Evolutionary conservation across 257 asterid genomes (phyloP).

Genomic region (Scutellaria galericulata): DNA sequence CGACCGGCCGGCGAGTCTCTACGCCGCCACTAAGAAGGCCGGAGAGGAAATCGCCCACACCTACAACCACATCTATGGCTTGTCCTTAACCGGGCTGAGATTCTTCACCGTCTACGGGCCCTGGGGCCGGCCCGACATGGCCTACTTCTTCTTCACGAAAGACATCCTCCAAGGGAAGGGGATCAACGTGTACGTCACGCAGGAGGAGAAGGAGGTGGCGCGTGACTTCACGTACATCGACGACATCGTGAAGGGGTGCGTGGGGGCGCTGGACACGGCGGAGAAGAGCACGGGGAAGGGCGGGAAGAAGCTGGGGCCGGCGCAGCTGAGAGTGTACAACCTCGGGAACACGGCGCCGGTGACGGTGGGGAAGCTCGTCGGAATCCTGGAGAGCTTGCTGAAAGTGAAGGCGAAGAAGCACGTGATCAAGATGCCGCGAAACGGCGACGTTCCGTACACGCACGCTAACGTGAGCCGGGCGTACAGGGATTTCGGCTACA

Average conservation of each 20-base stretch:
- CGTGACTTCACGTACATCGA: constrained; percentile 99
- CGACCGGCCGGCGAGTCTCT: constrained; percentile 89
- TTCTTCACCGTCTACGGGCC: constrained; percentile 97
- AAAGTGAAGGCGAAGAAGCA: constrained; percentile 70
- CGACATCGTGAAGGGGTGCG: constrained; percentile 82
- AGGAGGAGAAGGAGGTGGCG: constrained; percentile 87
- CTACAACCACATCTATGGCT: constrained; percentile 81
- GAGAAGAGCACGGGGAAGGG: constrained; percentile 97
- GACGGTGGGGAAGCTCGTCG: constrained; percentile 86
- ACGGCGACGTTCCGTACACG: constrained; percentile 97
- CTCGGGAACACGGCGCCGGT: constrained; percentile 92
- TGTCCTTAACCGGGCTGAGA: constrained; percentile 80
- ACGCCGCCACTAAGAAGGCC: constrained; percentile 95
- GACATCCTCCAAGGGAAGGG: constrained; percentile 75
- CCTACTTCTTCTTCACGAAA: constrained; percentile 87
- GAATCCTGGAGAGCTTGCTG: constrained; percentile 68
- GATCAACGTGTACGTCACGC: constrained; percentile 70
- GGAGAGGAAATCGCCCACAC: constrained; percentile 97
- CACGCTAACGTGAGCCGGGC: constrained; percentile 97
- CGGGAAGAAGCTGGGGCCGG: constrained; percentile 83
- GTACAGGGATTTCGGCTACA: constrained; percentile 76
- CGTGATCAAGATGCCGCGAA: constrained; percentile 82
- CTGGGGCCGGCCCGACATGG: constrained; percentile 98
- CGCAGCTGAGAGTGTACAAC: constrained; percentile 91
- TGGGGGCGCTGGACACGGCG: constrained; percentile 93